Conservation (phyloP, 768 basidiomycete species). For the Xerocomellus dryophilus region DNA sequence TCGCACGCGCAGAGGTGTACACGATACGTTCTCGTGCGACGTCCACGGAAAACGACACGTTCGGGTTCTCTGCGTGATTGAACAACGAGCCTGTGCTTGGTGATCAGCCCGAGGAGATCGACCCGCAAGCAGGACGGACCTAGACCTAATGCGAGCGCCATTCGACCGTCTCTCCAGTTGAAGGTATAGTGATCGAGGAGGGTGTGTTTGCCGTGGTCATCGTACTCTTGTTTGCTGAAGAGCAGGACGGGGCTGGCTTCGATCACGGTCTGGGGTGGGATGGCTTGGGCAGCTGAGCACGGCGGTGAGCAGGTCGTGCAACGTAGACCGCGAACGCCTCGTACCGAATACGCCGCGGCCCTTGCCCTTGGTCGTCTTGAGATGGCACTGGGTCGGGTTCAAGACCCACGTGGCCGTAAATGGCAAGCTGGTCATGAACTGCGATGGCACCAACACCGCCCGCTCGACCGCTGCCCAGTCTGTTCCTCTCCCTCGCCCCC, state of each 20-base stretch:
- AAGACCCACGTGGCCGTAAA: conserved; percentile 26
- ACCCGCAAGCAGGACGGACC: conserved; percentile 41
- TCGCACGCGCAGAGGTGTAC: conserved; percentile 53
- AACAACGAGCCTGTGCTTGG: conserved; percentile 69
- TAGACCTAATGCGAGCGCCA: conserved; percentile 77
- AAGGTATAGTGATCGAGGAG: conserved; percentile 75
- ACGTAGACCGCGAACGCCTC: conserved; percentile 3
- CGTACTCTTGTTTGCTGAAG: conserved; percentile 68
- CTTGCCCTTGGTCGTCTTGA: conserved; percentile 44
- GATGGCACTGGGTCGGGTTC: conserved; percentile 49
- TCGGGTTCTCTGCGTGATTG: conserved; percentile 71
- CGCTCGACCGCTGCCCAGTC: conserved; percentile 50
- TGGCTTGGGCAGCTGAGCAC: conserved; percentile 19
- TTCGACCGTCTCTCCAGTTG: conserved; percentile 66
- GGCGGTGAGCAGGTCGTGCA: conserved; percentile 27
- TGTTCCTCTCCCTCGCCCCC: conserved; percentile 61
- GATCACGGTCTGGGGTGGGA: conserved; percentile 57
- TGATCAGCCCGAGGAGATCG: not conserved
- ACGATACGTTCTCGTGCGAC: conserved; percentile 53
- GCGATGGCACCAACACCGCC: conserved; percentile 25
- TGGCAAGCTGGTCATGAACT: conserved; percentile 7
- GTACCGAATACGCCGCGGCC: conserved; percentile 67
- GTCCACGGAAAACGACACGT: conserved; percentile 65
- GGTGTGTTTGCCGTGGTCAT: conserved; percentile 57
- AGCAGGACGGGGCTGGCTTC: conserved; percentile 87